phyloP scores from a whole-genome alignment of 2,329 filamentous ascomycete species.

The Hymenoscyphus repandus region DNA sequence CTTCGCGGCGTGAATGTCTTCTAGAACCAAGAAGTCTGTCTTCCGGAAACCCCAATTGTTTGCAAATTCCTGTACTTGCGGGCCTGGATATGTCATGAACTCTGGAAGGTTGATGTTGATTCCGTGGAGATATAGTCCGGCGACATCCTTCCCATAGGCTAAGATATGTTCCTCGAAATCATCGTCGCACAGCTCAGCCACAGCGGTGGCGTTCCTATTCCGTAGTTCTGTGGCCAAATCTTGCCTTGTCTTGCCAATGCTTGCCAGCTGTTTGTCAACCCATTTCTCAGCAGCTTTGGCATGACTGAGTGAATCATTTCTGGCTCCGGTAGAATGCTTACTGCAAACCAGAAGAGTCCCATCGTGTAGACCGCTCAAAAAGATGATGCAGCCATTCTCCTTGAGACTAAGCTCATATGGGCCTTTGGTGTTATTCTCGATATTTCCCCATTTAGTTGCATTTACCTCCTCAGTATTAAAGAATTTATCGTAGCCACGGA shows the following conservation, averaged over 20 bases:
- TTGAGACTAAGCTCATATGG: slow-evolving; percentile 96
- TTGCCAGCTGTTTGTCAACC: slow-evolving; percentile 72
- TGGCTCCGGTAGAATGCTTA: slow-evolving; percentile 88
- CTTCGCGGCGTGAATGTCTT: slow-evolving; percentile 70
- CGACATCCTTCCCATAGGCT: slow-evolving; percentile 74
- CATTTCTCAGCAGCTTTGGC: slow-evolving; percentile 77
- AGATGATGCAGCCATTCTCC: slow-evolving; percentile 99
- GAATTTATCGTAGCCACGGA: slow-evolving; percentile 97
- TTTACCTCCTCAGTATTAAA: slow-evolving; percentile 86
- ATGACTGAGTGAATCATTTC: slow-evolving; percentile 69
- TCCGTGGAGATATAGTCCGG: slow-evolving; percentile 91
- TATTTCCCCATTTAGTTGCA: slow-evolving; percentile 77
- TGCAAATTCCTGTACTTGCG: slow-evolving; percentile 83
- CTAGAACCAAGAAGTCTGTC: slow-evolving; percentile 71
- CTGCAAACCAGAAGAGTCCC: slow-evolving; percentile 92
- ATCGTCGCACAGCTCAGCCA: slow-evolving; percentile 95
- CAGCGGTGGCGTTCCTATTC: slow-evolving; percentile 81
- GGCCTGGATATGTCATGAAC: slow-evolving; percentile 80
- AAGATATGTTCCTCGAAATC: slow-evolving; percentile 95
- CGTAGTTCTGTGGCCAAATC: slow-evolving; percentile 75
- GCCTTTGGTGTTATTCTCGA: slow-evolving; percentile 68
- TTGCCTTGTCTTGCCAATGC: slow-evolving; percentile 69
- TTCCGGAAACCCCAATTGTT: slow-evolving; percentile 91
- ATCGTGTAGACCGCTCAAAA: slow-evolving; percentile 86
- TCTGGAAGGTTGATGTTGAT: slow-evolving; percentile 93